Base-by-base conservation (phyloP, 176 grass and related monocot genomes). In the Ananas comosus region DNA sequence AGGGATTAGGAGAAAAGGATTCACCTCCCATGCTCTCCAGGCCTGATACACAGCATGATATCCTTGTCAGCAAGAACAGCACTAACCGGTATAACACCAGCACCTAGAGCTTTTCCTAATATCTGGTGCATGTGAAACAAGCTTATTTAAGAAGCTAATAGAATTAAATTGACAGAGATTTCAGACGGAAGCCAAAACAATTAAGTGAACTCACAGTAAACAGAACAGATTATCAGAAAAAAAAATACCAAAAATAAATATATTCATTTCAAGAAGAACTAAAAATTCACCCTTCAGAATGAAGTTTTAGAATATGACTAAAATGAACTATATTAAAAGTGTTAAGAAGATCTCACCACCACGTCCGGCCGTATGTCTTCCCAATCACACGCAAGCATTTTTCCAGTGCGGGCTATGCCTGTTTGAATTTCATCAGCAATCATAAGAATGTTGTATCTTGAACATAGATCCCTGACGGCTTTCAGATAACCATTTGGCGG, bases 351-450 rank as follows among this genome's bases (percentile, higher is more conserved):
- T 75, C 79, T 79, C 81, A 97, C 94, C 89, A 97, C 94, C 59
- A 97, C 63, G 81, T 97, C 94, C 65, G 94, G 94, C 3, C 87
- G 82, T 70, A 93, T 73, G 65, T 77, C 72, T 85, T 97, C 94
- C 94, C 94, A 97, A 13, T 97, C 74, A 63, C 86, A 90, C 59
- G 94, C 94, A 64, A 97, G 51, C 84, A 97, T 85, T 78, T 79
- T 88, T 10, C 94, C 94, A n/a, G 93, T 97, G 65, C 89, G 85
- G 49, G 89, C 94, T 85, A 97, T 92, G 51, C 94, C 94, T 56
- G 94, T 97, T 87, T 97, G 94, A 65, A 97, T 90, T 80, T 97
- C 94, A 87, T 97, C 94, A 77, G 82, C 94, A 83, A 97, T 92
- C 94, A 97, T 97, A 53, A 97, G 66, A 83, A 97, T 81, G 48